Base-by-base conservation (phyloP, 2,329 filamentous ascomycete species). In the Calycina herbarum region DNA sequence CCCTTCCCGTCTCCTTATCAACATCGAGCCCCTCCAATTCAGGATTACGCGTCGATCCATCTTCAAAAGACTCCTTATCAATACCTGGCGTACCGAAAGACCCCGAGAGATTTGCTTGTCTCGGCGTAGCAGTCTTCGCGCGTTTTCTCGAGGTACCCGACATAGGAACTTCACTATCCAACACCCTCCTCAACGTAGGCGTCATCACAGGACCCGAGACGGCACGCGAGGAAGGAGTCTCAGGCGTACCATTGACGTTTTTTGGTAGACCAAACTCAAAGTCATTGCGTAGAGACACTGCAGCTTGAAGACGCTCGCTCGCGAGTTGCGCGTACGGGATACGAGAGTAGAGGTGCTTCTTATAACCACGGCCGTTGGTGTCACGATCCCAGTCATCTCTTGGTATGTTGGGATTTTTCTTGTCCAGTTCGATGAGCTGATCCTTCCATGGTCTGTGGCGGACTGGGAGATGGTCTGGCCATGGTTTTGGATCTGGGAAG, bases 1-100 rank as follows among this genome's bases (percentile, higher is more conserved):
- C 73, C 20, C 68, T 65, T 1, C 74, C 74, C 0, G 71, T 75
- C 1, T 65, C 20, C 7, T 64, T 63, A 48, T 75, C 70, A 3
- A 75, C 64, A 13, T 63, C 24, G 11, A 51, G 40, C 15, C 38
- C 27, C 29, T 57, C 59, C n/a, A 65, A 62, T 6, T 40, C 38
- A 3, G 42, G 24, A 59, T 10, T 29, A 29, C 35, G 2, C 3
- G 24, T 54, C 5, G 33, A 31, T 29, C 57, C 42, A 35, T 59
- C 40, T 24, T 51, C 45, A 20, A 33, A 35, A 1, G 1, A n/a
- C 29, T 59, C 57, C 54, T 57, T 57, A 10, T 29, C 27, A 17
- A 29, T n/a, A 29, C 54, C 54, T 1, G 54, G 54, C 24, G 11
- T 35, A 1, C 17, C 27, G 13, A n/a, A 57, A 6, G 27, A n/a